Evolutionary conservation across 1,284 basidiomycete species (phyloP).

Genomic region (Moesziomyces aphidis): DNA sequence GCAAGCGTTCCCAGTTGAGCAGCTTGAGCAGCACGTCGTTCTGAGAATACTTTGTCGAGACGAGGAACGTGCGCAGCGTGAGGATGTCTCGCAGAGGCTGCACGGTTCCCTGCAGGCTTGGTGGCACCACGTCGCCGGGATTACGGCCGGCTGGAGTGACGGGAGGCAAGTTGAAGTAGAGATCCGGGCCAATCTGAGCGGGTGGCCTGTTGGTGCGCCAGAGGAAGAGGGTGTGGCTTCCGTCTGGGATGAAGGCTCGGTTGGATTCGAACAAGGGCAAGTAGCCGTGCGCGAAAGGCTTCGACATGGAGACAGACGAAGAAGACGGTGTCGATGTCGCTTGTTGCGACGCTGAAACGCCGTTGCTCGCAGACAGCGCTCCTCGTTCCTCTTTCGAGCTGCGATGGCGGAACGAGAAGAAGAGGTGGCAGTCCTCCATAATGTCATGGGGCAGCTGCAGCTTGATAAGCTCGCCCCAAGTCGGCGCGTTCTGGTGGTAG

Average conservation of each 20-base stretch:
- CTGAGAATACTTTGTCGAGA: slow-evolving; percentile 92
- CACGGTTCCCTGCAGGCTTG: slow-evolving; percentile 51
- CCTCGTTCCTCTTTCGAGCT: slow-evolving; percentile 69
- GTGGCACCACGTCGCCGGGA: slow-evolving; percentile 61
- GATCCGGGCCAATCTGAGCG: slow-evolving; percentile 73
- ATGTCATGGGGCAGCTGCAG: slow-evolving; percentile 78
- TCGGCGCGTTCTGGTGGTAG: slow-evolving; percentile 72
- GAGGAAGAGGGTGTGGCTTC: slow-evolving; percentile 78
- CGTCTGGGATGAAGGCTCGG: slow-evolving; percentile 87
- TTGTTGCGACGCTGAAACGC: slow-evolving; percentile 5
- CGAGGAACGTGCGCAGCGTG: slow-evolving; percentile 86
- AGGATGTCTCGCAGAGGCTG: slow-evolving; percentile 76
- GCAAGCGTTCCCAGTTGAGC: slow-evolving; percentile 79
- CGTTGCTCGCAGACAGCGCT: slow-evolving; percentile 19
- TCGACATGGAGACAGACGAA: slow-evolving; percentile 11
- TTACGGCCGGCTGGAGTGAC: slow-evolving; percentile 76
- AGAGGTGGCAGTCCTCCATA: slow-evolving; percentile 86
- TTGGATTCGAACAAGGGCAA: slow-evolving; percentile 85
- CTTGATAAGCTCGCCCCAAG: slow-evolving; percentile 93
- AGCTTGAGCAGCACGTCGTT: slow-evolving; percentile 85
- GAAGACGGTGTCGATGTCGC: slow-evolving; percentile 11
- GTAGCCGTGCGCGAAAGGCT: slow-evolving; percentile 90
- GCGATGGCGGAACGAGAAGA: slow-evolving; percentile 91
- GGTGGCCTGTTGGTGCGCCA: slow-evolving; percentile 55
- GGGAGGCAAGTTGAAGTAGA: slow-evolving; percentile 72